These are phyloP conservation scores for Amesomyces nigricolor DNA, from an alignment of 2,329 filamentous ascomycete species.

Conservation along the genomic window DNA sequence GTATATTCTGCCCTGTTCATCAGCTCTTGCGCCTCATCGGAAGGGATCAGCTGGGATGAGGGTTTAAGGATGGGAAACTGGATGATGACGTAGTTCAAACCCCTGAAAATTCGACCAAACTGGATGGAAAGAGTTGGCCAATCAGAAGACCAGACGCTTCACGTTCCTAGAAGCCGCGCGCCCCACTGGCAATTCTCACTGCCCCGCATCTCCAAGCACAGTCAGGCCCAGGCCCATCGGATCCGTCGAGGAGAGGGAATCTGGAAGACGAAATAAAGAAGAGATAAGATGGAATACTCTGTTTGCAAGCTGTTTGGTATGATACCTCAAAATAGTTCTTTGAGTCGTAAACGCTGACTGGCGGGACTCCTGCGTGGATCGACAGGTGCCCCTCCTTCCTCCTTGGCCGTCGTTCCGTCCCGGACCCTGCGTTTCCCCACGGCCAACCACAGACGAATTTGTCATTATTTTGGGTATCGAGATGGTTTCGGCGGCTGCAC, in stretches of 20 bases:
- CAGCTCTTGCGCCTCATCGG: too few species aligned
- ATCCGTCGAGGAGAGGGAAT: background rate
- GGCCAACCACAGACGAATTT: background rate
- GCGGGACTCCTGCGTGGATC: too few species aligned
- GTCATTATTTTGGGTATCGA: background rate
- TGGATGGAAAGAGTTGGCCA: background rate
- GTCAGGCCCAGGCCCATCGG: background rate
- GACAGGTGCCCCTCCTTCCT: background rate
- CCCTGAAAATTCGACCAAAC: too few species aligned
- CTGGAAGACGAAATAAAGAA: background rate
- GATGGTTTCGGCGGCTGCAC: background rate
- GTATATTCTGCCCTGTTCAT: too few species aligned
- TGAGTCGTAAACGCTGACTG: too few species aligned
- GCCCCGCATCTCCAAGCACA: background rate
- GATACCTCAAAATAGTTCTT: too few species aligned
- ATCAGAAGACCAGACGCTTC: constrained; percentile 4
- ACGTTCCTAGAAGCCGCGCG: constrained; percentile 12
- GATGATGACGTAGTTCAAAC: too few species aligned
- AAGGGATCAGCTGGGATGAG: background rate
- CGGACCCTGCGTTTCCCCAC: background rate
- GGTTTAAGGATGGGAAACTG: background rate
- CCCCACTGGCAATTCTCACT: constrained; percentile 1
- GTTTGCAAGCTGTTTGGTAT: too few species aligned
- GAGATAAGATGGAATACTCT: too few species aligned
- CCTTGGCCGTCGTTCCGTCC: background rate